Percentiles rank a stretch among this genome's conserved stretches.
phyloP scores from a whole-genome alignment of 768 basidiomycete species.

The Naganishia kalamii region DNA sequence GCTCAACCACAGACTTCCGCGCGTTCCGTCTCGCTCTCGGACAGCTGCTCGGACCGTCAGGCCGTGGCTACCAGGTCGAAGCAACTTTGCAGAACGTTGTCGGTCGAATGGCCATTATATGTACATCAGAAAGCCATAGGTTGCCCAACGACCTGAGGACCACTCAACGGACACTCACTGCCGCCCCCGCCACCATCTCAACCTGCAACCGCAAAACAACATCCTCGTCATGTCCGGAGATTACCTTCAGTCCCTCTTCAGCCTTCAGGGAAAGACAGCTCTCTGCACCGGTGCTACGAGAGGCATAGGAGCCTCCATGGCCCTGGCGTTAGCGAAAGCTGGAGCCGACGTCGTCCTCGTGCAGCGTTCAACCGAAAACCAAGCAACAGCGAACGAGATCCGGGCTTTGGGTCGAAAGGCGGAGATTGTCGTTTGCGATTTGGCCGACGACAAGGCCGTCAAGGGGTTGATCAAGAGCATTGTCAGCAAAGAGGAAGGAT shows the following conservation, averaged over 20 bases:
- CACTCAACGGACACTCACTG: too few relatives aligned
- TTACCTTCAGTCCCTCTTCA: slow-evolving; percentile 44
- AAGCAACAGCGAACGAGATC: slow-evolving; percentile 44
- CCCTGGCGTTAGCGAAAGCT: slow-evolving; percentile 47
- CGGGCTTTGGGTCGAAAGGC: slow-evolving; percentile 41
- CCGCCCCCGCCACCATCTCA: too few relatives aligned
- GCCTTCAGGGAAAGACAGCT: slow-evolving; percentile 46
- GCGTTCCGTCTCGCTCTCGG: too few relatives aligned
- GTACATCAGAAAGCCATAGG: too few relatives aligned
- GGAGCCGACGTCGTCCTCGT: slow-evolving; percentile 47
- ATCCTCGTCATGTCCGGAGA: slow-evolving; percentile 23
- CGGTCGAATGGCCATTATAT: too few relatives aligned
- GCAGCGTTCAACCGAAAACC: slow-evolving; percentile 38
- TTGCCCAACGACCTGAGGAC: too few relatives aligned
- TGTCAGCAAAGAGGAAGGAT: slow-evolving; percentile 47
- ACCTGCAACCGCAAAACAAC: too few relatives aligned
- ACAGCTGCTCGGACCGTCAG: too few relatives aligned
- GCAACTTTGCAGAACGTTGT: too few relatives aligned
- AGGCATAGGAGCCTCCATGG: slow-evolving; percentile 47
- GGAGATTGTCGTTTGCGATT: slow-evolving; percentile 56
- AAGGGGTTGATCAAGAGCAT: slow-evolving; percentile 53
- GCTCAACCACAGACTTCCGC: too few relatives aligned
- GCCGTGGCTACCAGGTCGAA: too few relatives aligned
- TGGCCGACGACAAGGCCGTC: slow-evolving; percentile 54
- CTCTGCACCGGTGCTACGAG: slow-evolving; percentile 45